These are phyloP conservation scores for Simplicillium sp. DNA, from an alignment of 2,329 filamentous ascomycete species.

Conservation along the genomic window DNA sequence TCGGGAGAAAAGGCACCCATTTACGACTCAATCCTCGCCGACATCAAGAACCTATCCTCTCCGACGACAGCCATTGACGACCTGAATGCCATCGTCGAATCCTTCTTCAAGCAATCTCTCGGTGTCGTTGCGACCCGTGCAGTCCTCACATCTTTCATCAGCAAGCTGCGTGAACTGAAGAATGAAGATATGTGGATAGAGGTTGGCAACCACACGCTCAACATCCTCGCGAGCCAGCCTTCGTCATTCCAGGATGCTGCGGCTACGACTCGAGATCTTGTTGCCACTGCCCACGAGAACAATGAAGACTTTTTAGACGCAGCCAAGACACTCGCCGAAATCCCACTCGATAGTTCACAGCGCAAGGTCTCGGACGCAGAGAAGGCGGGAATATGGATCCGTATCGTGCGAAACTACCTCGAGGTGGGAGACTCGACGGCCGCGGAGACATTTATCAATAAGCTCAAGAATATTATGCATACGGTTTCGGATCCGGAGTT, in stretches of 20 bases:
- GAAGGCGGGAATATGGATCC: slow-evolving; percentile 80
- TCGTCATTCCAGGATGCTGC: slow-evolving; percentile 76
- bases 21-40: slow-evolving; percentile 36
- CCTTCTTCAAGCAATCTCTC: slow-evolving; percentile 57
- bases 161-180: slow-evolving; percentile 49
- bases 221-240: slow-evolving; percentile 50
- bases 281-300: slow-evolving; percentile 74
- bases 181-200: slow-evolving; percentile 61
- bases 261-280: slow-evolving; percentile 65
- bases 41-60: slow-evolving; percentile 30
- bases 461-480: slow-evolving; percentile 87
- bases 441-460: slow-evolving; percentile 84
- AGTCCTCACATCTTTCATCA: slow-evolving; percentile 58
- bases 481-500: slow-evolving; percentile 65
- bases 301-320: slow-evolving; percentile 74
- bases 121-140: slow-evolving; percentile 69
- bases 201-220: slow-evolving; percentile 65
- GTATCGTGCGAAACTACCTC: slow-evolving; percentile 87
- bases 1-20: slow-evolving; percentile 31
- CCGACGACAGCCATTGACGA: slow-evolving; percentile 36
- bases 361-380: slow-evolving; percentile 73
- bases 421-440: slow-evolving; percentile 85
- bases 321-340: slow-evolving; percentile 69
- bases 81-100: slow-evolving; percentile 58
- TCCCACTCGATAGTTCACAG: slow-evolving; percentile 83